phyloP scores from a whole-genome alignment of 345 rosid species.

The Salix exigua region DNA sequence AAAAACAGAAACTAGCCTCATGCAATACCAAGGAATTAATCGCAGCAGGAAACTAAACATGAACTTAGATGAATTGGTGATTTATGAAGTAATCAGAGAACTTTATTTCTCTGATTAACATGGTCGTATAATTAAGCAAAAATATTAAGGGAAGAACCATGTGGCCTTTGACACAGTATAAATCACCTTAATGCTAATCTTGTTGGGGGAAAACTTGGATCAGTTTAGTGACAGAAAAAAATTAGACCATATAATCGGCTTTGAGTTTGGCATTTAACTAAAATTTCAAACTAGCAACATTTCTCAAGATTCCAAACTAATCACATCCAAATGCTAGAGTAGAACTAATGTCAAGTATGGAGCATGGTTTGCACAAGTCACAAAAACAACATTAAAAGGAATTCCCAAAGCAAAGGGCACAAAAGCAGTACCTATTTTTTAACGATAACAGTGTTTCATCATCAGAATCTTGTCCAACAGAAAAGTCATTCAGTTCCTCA shows the following conservation, averaged over 20 bases:
- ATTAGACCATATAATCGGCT: background rate
- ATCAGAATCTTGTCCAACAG: conserved; percentile 40
- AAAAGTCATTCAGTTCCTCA: conserved; percentile 36
- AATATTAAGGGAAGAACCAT: background rate
- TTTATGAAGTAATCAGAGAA: background rate
- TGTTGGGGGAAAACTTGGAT: background rate
- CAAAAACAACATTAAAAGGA: background rate
- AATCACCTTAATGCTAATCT: background rate
- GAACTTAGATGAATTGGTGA: background rate
- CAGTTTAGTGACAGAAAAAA: background rate
- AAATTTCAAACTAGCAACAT: background rate
- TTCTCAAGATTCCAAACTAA: background rate
- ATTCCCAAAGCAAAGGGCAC: background rate
- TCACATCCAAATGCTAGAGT: background rate
- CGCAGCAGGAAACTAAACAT: too few relatives aligned
- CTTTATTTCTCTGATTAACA: background rate
- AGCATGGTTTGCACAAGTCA: background rate
- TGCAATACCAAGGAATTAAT: background rate
- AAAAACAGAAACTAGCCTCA: background rate
- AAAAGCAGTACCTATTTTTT: conserved; percentile 48
- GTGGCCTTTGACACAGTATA: background rate
- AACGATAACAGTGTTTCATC: conserved; percentile 62
- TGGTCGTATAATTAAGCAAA: background rate
- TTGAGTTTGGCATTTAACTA: background rate
- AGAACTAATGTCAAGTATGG: background rate